Percentiles rank a stretch among this genome's conserved stretches.
These are phyloP conservation scores for Fomitopsis palustris DNA, from an alignment of 1,284 basidiomycete species.

Conservation along the genomic window DNA sequence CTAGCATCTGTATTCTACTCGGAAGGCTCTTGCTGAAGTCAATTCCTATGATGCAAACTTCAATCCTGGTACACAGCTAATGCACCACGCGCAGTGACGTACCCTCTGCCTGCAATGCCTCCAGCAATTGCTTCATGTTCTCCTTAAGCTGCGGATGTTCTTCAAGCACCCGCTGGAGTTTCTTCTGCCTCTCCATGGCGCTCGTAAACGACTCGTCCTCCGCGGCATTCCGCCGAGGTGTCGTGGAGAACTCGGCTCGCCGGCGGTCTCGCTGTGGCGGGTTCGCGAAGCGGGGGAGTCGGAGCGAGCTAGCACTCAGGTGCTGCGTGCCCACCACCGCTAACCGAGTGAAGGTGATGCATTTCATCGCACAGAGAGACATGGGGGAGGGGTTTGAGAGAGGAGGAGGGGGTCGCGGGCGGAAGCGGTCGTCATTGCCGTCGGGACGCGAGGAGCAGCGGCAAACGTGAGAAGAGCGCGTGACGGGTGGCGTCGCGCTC, in stretches of 20 bases:
- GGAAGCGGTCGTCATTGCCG: background rate
- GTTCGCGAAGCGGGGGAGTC: constrained; percentile 11
- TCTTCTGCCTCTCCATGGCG: constrained; percentile 40
- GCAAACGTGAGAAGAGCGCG: constrained; percentile 17
- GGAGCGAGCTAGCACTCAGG: constrained; percentile 8
- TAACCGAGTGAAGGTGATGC: constrained; percentile 10
- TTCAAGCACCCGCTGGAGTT: constrained; percentile 46
- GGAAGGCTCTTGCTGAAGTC: constrained; percentile 41
- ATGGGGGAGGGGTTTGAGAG: constrained; percentile 7
- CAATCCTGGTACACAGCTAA: background rate
- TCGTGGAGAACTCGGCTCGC: constrained; percentile 17
- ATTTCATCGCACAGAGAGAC: constrained; percentile 4
- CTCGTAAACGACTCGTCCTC: constrained; percentile 36
- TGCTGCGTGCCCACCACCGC: constrained; percentile 11
- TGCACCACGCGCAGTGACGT: constrained; percentile 8
- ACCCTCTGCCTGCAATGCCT: constrained; percentile 51
- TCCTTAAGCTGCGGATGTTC: constrained; percentile 48
- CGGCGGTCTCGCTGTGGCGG: constrained; percentile 1
- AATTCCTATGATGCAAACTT: constrained; percentile 36
- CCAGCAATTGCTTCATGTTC: constrained; percentile 44
- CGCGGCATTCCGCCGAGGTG: constrained; percentile 18
- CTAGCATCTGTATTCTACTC: constrained; percentile 36
- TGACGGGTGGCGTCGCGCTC: constrained; percentile 4
- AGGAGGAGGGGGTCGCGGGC: background rate
- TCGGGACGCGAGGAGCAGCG: background rate